These are phyloP conservation scores for Salvia rosmarinus DNA, from an alignment of 257 asterid genomes.

Conservation along the genomic window DNA sequence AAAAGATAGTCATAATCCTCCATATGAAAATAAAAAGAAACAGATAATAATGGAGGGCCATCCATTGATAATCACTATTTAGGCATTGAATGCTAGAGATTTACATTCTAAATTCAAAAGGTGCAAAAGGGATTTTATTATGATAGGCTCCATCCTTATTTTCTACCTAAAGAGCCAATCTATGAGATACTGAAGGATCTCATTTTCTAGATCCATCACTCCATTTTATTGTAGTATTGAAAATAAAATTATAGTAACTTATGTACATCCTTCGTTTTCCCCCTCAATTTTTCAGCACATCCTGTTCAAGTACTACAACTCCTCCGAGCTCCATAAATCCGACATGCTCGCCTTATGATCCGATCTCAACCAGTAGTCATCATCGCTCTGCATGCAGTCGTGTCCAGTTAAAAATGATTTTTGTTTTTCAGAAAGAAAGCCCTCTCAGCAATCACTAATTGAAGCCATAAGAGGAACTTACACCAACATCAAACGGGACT, in stretches of 20 bases:
- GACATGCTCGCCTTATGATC: slow-evolving; percentile 51
- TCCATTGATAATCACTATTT: neutral
- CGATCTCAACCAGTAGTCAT: slow-evolving; percentile 78
- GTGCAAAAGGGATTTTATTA: slow-evolving; percentile 18
- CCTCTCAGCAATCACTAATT: neutral
- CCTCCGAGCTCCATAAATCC: slow-evolving; percentile 63
- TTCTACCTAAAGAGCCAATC: slow-evolving; percentile 27
- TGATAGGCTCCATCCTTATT: slow-evolving; percentile 34
- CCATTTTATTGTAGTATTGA: neutral
- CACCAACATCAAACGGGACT: slow-evolving; percentile 59
- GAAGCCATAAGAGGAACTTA: slow-evolving; percentile 43
- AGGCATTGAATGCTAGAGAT: slow-evolving; percentile 29
- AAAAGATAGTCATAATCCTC: neutral
- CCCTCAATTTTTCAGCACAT: slow-evolving; percentile 25
- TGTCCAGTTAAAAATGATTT: too few relatives aligned
- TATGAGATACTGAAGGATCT: slow-evolving; percentile 12
- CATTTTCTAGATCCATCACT: slow-evolving; percentile 18
- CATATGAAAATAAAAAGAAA: neutral
- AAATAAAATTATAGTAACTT: slow-evolving; percentile 6
- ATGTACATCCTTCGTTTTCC: slow-evolving; percentile 31
- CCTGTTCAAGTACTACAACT: slow-evolving; percentile 27
- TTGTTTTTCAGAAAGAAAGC: too few relatives aligned
- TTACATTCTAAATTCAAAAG: slow-evolving; percentile 31
- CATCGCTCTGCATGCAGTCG: slow-evolving; percentile 50
- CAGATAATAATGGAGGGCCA: neutral